Evolutionary conservation across 2,329 filamentous ascomycete genomes (phyloP), one percentile per base, ranked within the genome.

Genomic region (Beauveria varroae): DNA sequence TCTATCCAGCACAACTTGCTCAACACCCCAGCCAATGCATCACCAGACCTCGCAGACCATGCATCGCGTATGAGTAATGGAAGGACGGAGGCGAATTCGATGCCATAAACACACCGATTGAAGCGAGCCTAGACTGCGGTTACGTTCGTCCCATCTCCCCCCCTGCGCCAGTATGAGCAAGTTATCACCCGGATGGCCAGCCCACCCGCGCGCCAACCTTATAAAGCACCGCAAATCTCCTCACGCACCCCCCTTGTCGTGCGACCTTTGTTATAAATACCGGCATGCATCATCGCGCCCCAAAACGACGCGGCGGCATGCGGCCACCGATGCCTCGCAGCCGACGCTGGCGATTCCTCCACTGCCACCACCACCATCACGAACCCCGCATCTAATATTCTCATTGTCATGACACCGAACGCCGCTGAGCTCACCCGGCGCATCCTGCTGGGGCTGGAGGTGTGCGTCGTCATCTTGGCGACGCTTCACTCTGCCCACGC

Each of bases 91-190:
- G 14, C 34, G 5, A 34, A 16, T 14, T 14, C 16, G 12, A 37
- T 37, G 34, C 2, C 34, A 37, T 16, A 37, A 12, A 37, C 12
- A 37, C 34, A 14, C 34, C 34, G 10, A 16, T 37, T 6, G 14
- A 37, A 37, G 34, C 34, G 34, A 37, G 34, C 9, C 18, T 14
- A 37, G 43, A 24, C 20, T n/a, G 28, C 37, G 57, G 57, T n/a
- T 37, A 41, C 16, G 34, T 14, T 41, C 40, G 28, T 51, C 20
- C 43, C 7, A n/a, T 40, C 28, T 8, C 28, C 14, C 54, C 26
- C 54, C 28, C 43, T 61, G 60, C 60, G 60, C n/a, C 41, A 69
- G 69, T 69, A 72, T 72, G 70, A 72, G 70, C 70, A 72, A 70
- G 70, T 72, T 72, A 70, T 37, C 52, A 71, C 60, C 52, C 46